A percentile compares a stretch with the other conserved stretches of the same genome.
Evolutionary conservation across 2,329 filamentous ascomycete genomes (phyloP).

Genomic region (Venturia effusa): DNA sequence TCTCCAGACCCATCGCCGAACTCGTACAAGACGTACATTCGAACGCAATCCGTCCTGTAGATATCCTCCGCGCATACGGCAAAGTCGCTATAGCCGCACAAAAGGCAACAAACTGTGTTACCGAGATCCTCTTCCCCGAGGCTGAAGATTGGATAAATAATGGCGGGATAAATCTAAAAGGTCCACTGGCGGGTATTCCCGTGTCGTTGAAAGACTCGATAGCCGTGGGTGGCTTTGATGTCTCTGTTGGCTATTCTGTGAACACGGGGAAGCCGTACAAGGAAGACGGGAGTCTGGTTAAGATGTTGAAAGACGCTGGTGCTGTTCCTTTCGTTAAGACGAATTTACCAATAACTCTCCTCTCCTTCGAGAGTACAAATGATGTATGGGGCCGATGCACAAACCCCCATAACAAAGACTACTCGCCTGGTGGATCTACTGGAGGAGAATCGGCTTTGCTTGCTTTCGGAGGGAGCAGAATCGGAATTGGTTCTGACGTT

Average conservation of each 20-base stretch:
- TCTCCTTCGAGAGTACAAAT: conserved; percentile 75
- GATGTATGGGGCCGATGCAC: conserved; percentile 71
- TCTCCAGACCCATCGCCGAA: conserved; percentile 63
- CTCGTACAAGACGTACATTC: conserved; percentile 70
- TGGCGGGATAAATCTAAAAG: conserved; percentile 57
- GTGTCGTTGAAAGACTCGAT: conserved; percentile 72
- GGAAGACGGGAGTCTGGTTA: conserved; percentile 62
- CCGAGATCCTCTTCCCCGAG: conserved; percentile 70
- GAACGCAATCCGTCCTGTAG: conserved; percentile 51
- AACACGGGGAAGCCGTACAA: conserved; percentile 56
- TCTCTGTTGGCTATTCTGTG: conserved; percentile 67
- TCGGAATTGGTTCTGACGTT: conserved; percentile 85
- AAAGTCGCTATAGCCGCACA: conserved; percentile 80
- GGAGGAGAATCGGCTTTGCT: conserved; percentile 76
- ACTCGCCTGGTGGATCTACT: conserved; percentile 81
- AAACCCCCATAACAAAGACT: conserved; percentile 75
- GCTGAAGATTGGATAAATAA: conserved; percentile 60
- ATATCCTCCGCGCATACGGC: conserved; percentile 75
- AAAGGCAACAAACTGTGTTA: conserved; percentile 77
- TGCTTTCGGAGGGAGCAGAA: conserved; percentile 69
- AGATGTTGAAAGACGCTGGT: conserved; percentile 41
- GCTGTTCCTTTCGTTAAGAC: conserved; percentile 91
- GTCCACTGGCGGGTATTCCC: conserved; percentile 77
- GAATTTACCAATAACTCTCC: conserved; percentile 72
- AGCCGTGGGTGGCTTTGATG: conserved; percentile 72